Conservation (phyloP, 176 grass and related monocot genomes). For the Alopecurus myosuroides region DNA sequence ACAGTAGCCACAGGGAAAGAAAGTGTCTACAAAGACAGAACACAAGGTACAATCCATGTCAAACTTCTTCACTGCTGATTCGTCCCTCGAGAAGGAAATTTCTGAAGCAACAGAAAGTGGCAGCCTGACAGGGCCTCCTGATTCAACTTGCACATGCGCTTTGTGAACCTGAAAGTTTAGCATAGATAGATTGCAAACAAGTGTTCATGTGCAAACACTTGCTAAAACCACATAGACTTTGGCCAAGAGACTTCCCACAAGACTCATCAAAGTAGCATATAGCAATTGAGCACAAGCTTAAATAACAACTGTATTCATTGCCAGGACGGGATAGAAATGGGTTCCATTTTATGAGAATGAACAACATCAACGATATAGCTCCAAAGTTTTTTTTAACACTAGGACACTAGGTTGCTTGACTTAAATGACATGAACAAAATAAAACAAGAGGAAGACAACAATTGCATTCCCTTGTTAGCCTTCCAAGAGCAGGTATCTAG, state of each 20-base stretch:
- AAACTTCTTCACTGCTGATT: not conserved
- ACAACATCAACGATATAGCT: not conserved
- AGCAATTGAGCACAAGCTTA: not conserved
- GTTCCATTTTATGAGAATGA: not conserved
- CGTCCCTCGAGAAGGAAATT: not conserved
- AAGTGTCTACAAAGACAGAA: no score
- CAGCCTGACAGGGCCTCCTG: not conserved
- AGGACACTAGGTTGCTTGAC: not conserved
- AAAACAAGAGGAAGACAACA: not conserved
- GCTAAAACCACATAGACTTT: not conserved
- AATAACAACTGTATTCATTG: not conserved
- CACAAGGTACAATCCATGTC: not conserved
- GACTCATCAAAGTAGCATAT: not conserved
- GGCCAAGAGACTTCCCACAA: not conserved
- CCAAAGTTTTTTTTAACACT: not conserved
- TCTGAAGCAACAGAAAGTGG: not conserved
- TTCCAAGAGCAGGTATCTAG: not conserved
- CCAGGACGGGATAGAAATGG: not conserved
- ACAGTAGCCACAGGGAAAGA: no score
- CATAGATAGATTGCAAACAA: not conserved
- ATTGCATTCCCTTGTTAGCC: not conserved
- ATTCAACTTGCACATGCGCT: not conserved
- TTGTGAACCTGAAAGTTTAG: not conserved
- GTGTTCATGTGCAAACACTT: not conserved
- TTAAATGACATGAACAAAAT: not conserved